phyloP scores from a whole-genome alignment of 495 filamentous ascomycete species.

The Tricharina praecox region DNA sequence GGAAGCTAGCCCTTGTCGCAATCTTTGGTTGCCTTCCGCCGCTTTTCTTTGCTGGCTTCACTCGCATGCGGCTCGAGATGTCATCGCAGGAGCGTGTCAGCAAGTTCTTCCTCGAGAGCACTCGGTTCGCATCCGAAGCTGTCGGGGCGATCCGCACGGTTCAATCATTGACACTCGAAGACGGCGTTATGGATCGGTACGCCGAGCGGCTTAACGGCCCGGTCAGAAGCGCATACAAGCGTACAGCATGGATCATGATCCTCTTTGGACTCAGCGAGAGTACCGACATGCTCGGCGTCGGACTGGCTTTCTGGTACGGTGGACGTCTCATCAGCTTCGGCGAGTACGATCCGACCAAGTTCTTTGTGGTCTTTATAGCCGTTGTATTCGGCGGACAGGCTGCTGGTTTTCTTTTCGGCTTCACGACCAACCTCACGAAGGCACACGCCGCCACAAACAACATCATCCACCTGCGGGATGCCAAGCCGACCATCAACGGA shows the following conservation, averaged over 20 bases:
- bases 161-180: conserved; percentile 33
- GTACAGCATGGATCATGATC: conserved; percentile 19
- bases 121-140: conserved; percentile 35
- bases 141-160: conserved; percentile 40
- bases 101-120: conserved; percentile 22
- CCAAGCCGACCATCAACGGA: conserved; percentile 1
- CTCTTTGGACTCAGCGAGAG: conserved; percentile 26
- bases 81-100: conserved; percentile 34
- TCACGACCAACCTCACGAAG: conserved; percentile 32
- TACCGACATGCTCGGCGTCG: conserved; percentile 33
- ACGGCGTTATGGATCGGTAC: conserved; percentile 20
- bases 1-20: conserved; percentile 42
- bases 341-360: conserved; percentile 32
- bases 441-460: conserved; percentile 33
- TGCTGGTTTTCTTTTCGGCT: conserved; percentile 39
- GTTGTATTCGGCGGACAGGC: conserved; percentile 42
- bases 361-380: conserved; percentile 44
- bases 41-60: conserved; percentile 35
- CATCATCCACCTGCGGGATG: conserved; percentile 29
- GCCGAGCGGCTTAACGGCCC: conserved; percentile 24
- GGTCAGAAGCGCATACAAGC: conserved; percentile 26
- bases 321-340: conserved; percentile 36
- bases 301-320: conserved; percentile 44
- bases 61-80: conserved; percentile 39
- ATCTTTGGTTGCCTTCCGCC: conserved; percentile 38